Base-by-base conservation (phyloP, 306 rosid species). In the Cucumis hystrix region DNA sequence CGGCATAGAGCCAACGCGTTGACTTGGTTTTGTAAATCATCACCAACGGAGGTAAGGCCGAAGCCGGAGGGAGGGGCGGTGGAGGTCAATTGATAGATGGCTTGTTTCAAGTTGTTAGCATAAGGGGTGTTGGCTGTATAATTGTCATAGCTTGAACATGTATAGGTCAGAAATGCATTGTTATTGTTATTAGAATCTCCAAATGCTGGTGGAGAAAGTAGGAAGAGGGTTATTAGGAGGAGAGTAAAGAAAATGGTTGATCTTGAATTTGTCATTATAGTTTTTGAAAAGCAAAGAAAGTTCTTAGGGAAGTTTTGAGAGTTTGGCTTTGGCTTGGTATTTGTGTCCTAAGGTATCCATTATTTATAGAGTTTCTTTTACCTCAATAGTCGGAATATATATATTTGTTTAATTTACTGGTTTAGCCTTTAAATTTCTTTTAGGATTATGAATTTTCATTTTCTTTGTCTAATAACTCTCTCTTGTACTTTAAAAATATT, bases 81-180 rank as follows among this genome's bases (percentile, higher is more conserved):
- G 45, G 65, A 18, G 73, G 85, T 12, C 17, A 85, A 66, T 2
- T 33, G 74, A 35, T 4, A 28, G 80, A 83, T 54, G 41, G 83
- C 33, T 20, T 30, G 43, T 8, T 80, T 78, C 62, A 85, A 70
- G 82, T 80, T 63, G 0, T 74, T 80, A 40, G 64, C 82, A 18
- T 72, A 85, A 4, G 82, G 78, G 75, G 61, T 73, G 8, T 63
- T 14, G 41, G 86, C 8, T 23, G 96, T 85, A 85, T 67, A 87
- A 79, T 85, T 84, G 35, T 85, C 52, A 3, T 37, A 64, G 83
- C 7, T 75, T 28, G 87, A 88, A 66, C 97, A 90, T 37, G 82
- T 51, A 45, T 87, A 81, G 37, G 72, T 59, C 41, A 92, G 90
- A 16, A 23, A 49, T 41, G 89, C 87, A 17, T 61, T 80, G 3